phyloP scores from a whole-genome alignment of 1,284 basidiomycete species.

The Ganoderma sinense region DNA sequence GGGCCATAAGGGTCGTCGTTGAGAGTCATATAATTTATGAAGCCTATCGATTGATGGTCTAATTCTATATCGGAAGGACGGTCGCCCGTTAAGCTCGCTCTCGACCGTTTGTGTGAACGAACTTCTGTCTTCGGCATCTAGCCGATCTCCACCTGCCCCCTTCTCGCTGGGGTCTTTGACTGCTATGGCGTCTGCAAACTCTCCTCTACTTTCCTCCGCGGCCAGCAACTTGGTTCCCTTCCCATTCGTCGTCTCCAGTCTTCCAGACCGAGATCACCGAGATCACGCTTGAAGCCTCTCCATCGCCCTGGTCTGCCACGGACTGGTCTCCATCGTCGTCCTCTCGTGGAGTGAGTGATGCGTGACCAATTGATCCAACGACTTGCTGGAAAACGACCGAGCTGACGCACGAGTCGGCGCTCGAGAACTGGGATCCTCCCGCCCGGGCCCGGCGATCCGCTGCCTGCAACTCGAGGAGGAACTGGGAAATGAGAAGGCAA shows the following conservation, averaged over 20 bases:
- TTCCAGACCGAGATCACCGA: too few species aligned
- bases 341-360: background rate
- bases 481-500: background rate
- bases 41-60: background rate
- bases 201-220: too few species aligned
- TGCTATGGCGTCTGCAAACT: too few species aligned
- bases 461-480: background rate
- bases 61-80: background rate
- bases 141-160: too few species aligned
- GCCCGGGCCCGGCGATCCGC: background rate
- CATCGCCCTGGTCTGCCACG: background rate
- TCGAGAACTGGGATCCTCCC: background rate
- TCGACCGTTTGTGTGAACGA: background rate
- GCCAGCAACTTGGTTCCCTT: too few species aligned
- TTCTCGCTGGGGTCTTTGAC: too few species aligned
- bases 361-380: background rate
- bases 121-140: too few species aligned
- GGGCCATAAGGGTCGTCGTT: background rate
- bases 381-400: background rate
- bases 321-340: background rate
- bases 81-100: background rate
- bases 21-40: background rate
- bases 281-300: background rate
- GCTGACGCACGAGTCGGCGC: background rate
- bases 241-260: too few species aligned